Percentiles rank a stretch among this genome's conserved stretches.
phyloP scores from a whole-genome alignment of 2,329 filamentous ascomycete genomes.

The Cladobotryum protrusum region DNA sequence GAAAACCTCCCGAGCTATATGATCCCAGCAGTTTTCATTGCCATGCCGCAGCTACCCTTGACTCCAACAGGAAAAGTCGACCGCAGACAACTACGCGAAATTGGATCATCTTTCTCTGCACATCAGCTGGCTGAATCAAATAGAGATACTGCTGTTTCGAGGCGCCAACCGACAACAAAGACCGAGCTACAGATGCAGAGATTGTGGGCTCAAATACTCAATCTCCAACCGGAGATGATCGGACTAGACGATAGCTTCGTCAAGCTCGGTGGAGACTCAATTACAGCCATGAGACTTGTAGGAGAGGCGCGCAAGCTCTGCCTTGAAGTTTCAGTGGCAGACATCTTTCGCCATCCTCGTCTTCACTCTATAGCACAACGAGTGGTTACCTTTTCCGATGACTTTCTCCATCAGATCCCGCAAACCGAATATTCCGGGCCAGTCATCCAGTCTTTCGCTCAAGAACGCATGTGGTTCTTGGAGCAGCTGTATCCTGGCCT shows the following conservation, averaged over 20 bases:
- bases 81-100: slow-evolving; percentile 1
- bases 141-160: neutral
- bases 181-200: slow-evolving; percentile 20
- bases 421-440: neutral
- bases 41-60: slow-evolving; percentile 30
- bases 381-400: no score
- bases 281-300: slow-evolving; percentile 42
- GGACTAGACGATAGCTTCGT: slow-evolving; percentile 42
- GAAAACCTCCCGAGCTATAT: slow-evolving; percentile 27
- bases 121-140: neutral
- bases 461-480: slow-evolving; percentile 11
- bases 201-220: slow-evolving; percentile 32
- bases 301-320: neutral
- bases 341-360: slow-evolving; percentile 7
- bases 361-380: neutral
- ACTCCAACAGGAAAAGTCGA: slow-evolving; percentile 1
- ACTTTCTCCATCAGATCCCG: no score
- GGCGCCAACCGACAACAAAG: slow-evolving; percentile 1
- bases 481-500: slow-evolving; percentile 8
- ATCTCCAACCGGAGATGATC: slow-evolving; percentile 26
- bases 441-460: slow-evolving; percentile 10
- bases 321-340: slow-evolving; percentile 3
- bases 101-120: neutral
- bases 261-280: slow-evolving; percentile 42
- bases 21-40: slow-evolving; percentile 34